Evolutionary conservation across 1,284 basidiomycete species (phyloP), one percentile per base, ranked within the genome.

Genomic region (Cutaneotrichosporon sp.): DNA sequence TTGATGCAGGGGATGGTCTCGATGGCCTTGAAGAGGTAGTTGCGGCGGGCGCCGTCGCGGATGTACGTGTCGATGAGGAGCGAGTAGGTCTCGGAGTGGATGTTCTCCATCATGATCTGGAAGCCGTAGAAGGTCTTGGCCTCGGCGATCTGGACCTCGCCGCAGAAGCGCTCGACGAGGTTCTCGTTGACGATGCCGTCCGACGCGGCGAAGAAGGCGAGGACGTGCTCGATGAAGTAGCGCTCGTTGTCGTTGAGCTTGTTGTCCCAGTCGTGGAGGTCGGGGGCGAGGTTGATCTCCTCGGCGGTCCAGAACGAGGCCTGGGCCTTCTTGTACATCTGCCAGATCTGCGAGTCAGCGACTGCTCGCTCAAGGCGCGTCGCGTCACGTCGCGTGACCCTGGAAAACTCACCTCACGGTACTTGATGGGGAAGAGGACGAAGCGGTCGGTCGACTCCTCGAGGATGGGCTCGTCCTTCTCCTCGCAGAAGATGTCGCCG

Each of bases 161-260:
- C 88, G 34, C 91, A 94, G 82, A 97, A 98, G 42, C 94, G 88
- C 81, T 98, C 93, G 60, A 97, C 85, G 0, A 98, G 84, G 80
- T 98, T 98, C 79, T 98, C 95, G 81, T 98, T 97, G 76, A 99
- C 94, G 64, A 99, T 97, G 59, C 95, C 95, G 71, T 98, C 95
- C 0, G 94, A 97, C 77, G 78, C 78, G 71, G 79, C 79, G 62
- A 80, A 80, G 70, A 79, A 98, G 11, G 95, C 95, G 47, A 99
- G 89, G 57, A 98, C 91, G 71, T 95, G 94, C 24, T 93, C 95
- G 75, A 98, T 87, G 76, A 99, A 98, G 81, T 95, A 91, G 50
- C 91, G 89, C 79, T 98, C 95, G 74, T 94, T 90, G 76, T 92
- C 87, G 79, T 92, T 98, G 61, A 98, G 85, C 72, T 89, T 90